Base-by-base conservation (phyloP, 495 filamentous ascomycete species). In the Penicillium waksmanii region DNA sequence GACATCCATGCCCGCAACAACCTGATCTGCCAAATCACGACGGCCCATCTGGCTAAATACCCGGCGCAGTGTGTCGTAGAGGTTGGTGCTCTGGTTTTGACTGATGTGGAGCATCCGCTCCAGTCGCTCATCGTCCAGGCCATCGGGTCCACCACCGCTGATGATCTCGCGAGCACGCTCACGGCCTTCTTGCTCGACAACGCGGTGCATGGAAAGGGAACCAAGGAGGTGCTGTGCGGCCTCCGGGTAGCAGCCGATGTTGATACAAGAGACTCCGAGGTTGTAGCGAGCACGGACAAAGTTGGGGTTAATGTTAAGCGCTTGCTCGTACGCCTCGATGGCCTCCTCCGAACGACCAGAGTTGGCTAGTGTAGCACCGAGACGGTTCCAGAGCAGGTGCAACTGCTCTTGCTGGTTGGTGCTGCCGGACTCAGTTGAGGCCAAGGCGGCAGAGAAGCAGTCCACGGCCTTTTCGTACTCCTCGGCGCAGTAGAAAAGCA, bases 401-500 rank as follows among this genome's bases (percentile, higher is more conserved):
- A 94, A 76, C 72, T 96, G 89, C 60, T 85, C 82, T 54, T 81
- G 80, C 58, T 88, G 84, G 78, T 96, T 96, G 48, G 83, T 81
- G 9, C 81, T 82, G 47, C 93, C 93, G 7, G 85, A 83, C 72
- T 96, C 92, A 3, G 90, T 89, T 43, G 84, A 89, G 23, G 89
- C 87, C 21, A 99, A 82, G 4, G 95, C 96, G 2, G 94, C 85
- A 25, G 86, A 87, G 84, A 99, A 99, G 77, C 96, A 99, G 80
- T 99, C 95, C 49, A 98, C 96, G 0, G 95, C 96, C 74, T 99
- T 99, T 65, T 93, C 92, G 81, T 96, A 97, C 70, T 98, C 92
- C 69, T 98, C 95, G 7, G 88, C 91, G 53, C 93, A 94, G 80
- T 99, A 99, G 83, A 98, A 97, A 35, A 99, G 87, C 18, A 98